A percentile compares a stretch with the other conserved stretches of the same genome.
These are phyloP conservation scores for Mycena indigotica DNA, from an alignment of 768 basidiomycete species.

Conservation along the genomic window DNA sequence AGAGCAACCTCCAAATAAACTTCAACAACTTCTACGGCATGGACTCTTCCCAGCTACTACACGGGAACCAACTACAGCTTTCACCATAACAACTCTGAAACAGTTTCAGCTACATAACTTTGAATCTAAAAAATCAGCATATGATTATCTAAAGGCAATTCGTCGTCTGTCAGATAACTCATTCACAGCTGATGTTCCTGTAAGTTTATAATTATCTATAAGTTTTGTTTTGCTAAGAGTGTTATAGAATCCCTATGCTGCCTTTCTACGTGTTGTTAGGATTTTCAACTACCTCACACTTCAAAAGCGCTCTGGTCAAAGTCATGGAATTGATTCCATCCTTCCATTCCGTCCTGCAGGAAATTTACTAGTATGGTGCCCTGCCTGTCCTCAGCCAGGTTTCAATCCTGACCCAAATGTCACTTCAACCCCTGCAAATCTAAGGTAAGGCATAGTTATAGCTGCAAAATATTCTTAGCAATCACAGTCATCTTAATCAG, in stretches of 20 bases:
- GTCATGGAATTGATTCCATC: conserved; percentile 3
- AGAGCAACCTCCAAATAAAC: conserved; percentile 1
- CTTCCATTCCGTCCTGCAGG: conserved; percentile 4
- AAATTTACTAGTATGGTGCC: conserved; percentile 5
- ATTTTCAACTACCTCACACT: conserved; percentile 1
- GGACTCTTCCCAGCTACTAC: conserved; percentile 9
- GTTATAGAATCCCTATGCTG: conserved; percentile 4
- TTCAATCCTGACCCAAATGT: conserved; percentile 5
- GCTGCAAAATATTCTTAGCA: background rate
- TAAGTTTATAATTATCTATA: background rate
- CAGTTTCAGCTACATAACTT: conserved; percentile 8
- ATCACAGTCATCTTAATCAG: conserved; percentile 20
- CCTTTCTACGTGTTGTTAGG: background rate
- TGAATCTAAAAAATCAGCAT: conserved; percentile 9
- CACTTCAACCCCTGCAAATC: background rate
- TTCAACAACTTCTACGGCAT: background rate
- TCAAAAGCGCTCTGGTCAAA: conserved; percentile 1
- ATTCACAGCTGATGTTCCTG: conserved; percentile 6
- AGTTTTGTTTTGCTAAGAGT: background rate
- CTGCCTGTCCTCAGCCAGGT: conserved; percentile 8
- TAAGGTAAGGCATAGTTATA: background rate
- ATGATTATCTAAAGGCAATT: conserved; percentile 6
- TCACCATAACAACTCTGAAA: conserved; percentile 1
- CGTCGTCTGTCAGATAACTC: conserved; percentile 6
- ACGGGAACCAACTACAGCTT: background rate